Base-by-base conservation (phyloP, 116 monocot genomes). In the Dioscorea cayenensis region DNA sequence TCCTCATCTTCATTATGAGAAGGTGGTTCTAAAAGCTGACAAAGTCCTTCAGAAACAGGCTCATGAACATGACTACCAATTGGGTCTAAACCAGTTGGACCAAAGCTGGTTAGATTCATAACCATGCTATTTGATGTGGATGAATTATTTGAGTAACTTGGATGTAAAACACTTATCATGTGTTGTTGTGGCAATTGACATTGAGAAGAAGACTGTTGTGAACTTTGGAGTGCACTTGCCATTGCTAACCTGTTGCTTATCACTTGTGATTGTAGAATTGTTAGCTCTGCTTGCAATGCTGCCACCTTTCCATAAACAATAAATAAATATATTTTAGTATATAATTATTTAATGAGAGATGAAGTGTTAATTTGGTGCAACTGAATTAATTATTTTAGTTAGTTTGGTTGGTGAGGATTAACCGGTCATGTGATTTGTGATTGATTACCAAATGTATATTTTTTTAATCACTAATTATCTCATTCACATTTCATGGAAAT, bases 231-330 rank as follows among this genome's bases (percentile, higher is more conserved):
- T 59, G 73, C 22, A 16, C 12, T 69, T 1, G 77, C 79, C 2
- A 69, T 37, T 10, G 82, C 77, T 59, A 81, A n/a, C 67, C 75
- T 75, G 48, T 67, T 75, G 75, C 66, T 85, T 64, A 88, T 60
- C 0, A 92, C 77, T 59, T 88, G 85, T 2, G 84, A 76, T 51
- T 80, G 83, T 29, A 88, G 70, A 35, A 80, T 70, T 1, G 81
- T 79, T 1, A 92, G 81, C 88, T 92, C 88, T 0, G 83, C 76
- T 73, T 85, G 85, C 7, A 92, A 79, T 3, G 78, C 19, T 7
- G 79, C 68, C 50, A 92, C 83, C 91, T 88, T 82, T 43, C 0
- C 59, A 14, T 25, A 22, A 27, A 65, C 21, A 32, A n/a, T 50
- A 27, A 66, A 50, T 65, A 23, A 4, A 29, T 6, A 22, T n/a